phyloP scores from a whole-genome alignment of 2,329 filamentous ascomycete species.

The Tolypocladium pustulatum region DNA sequence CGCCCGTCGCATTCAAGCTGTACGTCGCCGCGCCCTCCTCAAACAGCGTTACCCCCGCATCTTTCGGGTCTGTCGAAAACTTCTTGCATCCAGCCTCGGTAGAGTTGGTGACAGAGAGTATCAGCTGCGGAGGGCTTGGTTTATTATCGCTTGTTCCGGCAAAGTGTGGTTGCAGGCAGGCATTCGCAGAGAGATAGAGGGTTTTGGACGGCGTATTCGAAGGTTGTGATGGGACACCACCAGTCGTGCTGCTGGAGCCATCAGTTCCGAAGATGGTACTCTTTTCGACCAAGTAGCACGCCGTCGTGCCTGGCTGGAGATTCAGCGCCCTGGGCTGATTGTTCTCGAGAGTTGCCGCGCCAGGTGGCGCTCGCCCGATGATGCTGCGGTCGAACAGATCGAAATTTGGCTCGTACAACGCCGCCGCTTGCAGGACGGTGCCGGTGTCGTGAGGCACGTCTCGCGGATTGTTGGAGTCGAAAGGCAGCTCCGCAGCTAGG shows the following conservation, averaged over 20 bases:
- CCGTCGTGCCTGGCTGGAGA: slow-evolving; percentile 49
- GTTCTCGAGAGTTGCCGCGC: slow-evolving; percentile 44
- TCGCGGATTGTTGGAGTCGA: slow-evolving; percentile 2
- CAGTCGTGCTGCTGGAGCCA: slow-evolving; percentile 1
- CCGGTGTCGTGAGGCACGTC: slow-evolving; percentile 1
- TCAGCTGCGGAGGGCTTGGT: slow-evolving; percentile 55
- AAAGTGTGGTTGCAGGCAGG: slow-evolving; percentile 61
- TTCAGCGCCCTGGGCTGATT: slow-evolving; percentile 53
- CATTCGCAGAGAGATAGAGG: slow-evolving; percentile 78
- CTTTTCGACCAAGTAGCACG: slow-evolving; percentile 28
- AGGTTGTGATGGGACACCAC: neutral
- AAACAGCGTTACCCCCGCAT: slow-evolving; percentile 33
- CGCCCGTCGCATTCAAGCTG: slow-evolving; percentile 47
- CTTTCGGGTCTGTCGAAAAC: slow-evolving; percentile 9
- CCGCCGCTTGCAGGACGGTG: slow-evolving; percentile 10
- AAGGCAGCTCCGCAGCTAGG: slow-evolving; percentile 44
- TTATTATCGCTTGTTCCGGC: slow-evolving; percentile 1
- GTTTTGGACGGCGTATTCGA: slow-evolving; percentile 17
- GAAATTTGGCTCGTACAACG: slow-evolving; percentile 51
- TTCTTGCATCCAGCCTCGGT: slow-evolving; percentile 18
- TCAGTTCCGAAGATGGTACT: slow-evolving; percentile 15
- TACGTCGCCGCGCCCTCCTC: slow-evolving; percentile 60
- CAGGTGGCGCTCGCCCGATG: slow-evolving; percentile 47
- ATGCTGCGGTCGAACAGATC: slow-evolving; percentile 49
- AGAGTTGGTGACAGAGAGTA: slow-evolving; percentile 62